These are phyloP conservation scores for Mucor sp. DNA, from an alignment of 371 early-diverging fungal genomes.

Conservation along the genomic window DNA sequence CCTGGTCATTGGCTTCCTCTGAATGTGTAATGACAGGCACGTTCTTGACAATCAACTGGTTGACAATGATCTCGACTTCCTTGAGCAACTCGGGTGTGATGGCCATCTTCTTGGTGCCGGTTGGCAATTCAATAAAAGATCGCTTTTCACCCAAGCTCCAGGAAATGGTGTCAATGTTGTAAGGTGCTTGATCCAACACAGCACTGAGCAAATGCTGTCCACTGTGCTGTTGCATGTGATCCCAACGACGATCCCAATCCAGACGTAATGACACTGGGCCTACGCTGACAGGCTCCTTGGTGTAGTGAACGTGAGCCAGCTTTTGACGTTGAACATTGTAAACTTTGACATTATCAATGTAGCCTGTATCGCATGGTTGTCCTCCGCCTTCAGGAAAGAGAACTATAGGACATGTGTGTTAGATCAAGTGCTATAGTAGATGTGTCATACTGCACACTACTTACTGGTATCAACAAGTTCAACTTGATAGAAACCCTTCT, in stretches of 20 bases:
- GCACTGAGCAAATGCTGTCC: constrained; percentile 81
- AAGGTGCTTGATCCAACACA: constrained; percentile 62
- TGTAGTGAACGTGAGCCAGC: constrained; percentile 66
- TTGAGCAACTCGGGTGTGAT: constrained; percentile 51
- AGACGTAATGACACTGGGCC: constrained; percentile 58
- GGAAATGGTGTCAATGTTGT: constrained; percentile 62
- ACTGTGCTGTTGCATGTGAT: constrained; percentile 81
- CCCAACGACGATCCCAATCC: constrained; percentile 76
- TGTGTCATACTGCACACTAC: background rate
- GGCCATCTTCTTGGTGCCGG: constrained; percentile 21
- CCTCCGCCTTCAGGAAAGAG: constrained; percentile 78
- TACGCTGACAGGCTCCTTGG: constrained; percentile 50
- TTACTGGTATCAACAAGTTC: constrained; percentile 45
- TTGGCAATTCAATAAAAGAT: constrained; percentile 64
- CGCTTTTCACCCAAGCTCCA: constrained; percentile 68
- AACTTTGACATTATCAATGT: constrained; percentile 57
- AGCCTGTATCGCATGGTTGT: constrained; percentile 74
- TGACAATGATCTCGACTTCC: constrained; percentile 56
- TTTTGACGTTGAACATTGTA: constrained; percentile 63
- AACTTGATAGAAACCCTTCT: constrained; percentile 46
- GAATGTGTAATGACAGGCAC: constrained; percentile 53
- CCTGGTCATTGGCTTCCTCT: constrained; percentile 22
- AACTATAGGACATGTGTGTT: constrained; percentile 36
- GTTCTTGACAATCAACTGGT: constrained; percentile 59
- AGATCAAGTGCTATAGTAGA: background rate